Evolutionary conservation across 257 asterid species (phyloP), one percentile per base, ranked within the genome.

Genomic region (Solanum dulcamara): DNA sequence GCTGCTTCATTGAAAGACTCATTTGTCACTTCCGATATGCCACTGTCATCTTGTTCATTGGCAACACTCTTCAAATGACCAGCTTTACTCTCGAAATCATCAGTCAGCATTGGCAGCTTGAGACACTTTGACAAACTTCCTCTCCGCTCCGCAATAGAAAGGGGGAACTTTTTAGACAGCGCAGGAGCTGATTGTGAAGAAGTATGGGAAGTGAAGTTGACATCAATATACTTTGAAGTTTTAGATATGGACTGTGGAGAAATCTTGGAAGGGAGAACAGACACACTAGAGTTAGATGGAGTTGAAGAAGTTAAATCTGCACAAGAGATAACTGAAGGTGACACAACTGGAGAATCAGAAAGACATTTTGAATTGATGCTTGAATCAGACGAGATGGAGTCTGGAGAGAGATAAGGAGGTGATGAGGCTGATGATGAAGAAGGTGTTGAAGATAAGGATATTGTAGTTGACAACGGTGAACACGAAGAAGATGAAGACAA

Each of bases 191-290:
- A 84, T 48, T 87, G 89, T 85, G 89, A 88, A 87, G 88, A 89
- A 70, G 91, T 67, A 53, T 85, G 81, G 6, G 90, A 88, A 60
- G 85, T 85, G 86, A 91, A 90, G 85, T 87, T 91, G 81, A 91
- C 93, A 86, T 91, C 93, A 75, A 91, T 91, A 66, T 87, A 91
- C 83, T 86, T 91, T 37, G 92, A 88, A 79, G 86, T 88, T 86
- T 88, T 88, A 81, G 92, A 88, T 83, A 90, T 87, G 13, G 91
- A 90, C 81, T 87, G 90, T 5, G 91, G 92, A 87, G 87, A 84
- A 86, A 91, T 80, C 83, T 88, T 91, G 72, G 91, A 86, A 28
- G 92, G 85, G 57, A 81, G 85, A 13, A 87, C 84, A 20, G 82
- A 86, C 88, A 86, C 83, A 74, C 70, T 85, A 46, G 90, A 86